Evolutionary conservation across 2,329 filamentous ascomycete genomes (phyloP), one percentile per base, ranked within the genome.

Genomic region (Botrytis sinoallii): DNA sequence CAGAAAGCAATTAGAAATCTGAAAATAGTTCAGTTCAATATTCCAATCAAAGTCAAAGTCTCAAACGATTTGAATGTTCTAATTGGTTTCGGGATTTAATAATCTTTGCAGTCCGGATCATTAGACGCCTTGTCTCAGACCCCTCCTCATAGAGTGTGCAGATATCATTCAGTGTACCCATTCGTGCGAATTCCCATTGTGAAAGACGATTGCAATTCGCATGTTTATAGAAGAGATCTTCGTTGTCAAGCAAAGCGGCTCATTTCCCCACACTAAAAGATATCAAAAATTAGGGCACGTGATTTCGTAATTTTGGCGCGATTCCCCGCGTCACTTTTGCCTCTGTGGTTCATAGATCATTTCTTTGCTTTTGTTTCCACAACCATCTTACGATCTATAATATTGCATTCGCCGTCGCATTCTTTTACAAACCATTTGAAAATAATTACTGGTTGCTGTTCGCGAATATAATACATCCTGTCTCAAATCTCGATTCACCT

Each of bases 281-380:
- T n/a, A 52, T 66, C 29, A 10, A 66, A 52, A 38, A 18, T 48
- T 55, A n/a, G 3, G 12, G n/a, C 65, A 67, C 65, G 65, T 67
- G 48, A 6, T 69, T 57, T 42, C 35, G 48, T 42, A 52, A 29
- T 55, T 69, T 42, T 57, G n/a, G 48, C 66, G 66, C n/a, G 66
- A 42, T 44, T 68, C 48, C 48, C 48, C 66, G 48, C 66, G 66
- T 69, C 38, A 57, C 65, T 68, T 57, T 68, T 68, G 65, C 65
- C 46, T 67, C 25, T 63, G 22, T 40, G 14, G 22, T 42, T 40
- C 12, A 57, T 25, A 8, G 9, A 25, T 22, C 22, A 18, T 22
- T 57, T 57, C 29, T 68, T 38, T 29, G 16, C 52, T 57, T 42
- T 57, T 42, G 1, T 38, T 55, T 40, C 10, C 35, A 67, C 32